Percentiles rank a stretch among this genome's conserved stretches.
Evolutionary conservation across 306 rosid genomes (phyloP).

Genomic region (Castanopsis chinensis): DNA sequence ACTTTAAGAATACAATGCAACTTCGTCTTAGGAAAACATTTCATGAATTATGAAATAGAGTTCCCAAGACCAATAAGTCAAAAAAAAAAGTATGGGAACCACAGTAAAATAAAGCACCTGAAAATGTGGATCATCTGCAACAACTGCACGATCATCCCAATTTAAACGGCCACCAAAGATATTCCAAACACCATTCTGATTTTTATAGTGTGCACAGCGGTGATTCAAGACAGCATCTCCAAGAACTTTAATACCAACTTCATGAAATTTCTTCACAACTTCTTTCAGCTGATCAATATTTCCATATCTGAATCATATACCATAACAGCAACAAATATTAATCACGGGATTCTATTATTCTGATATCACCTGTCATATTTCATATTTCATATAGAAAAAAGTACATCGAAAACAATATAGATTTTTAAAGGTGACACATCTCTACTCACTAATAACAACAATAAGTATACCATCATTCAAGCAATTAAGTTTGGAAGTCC

Average conservation of each 20-base stretch:
- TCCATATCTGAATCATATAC: conserved; percentile 65
- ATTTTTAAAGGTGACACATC: neutral
- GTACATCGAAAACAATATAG: neutral
- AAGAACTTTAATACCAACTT: conserved; percentile 65
- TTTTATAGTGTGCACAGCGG: conserved; percentile 82
- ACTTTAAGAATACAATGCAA: neutral
- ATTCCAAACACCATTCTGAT: conserved; percentile 96
- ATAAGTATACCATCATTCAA: neutral
- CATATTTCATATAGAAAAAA: neutral
- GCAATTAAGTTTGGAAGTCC: conserved; percentile 12
- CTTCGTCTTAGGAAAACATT: neutral
- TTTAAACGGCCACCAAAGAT: conserved; percentile 86
- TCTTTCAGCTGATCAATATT: conserved; percentile 80
- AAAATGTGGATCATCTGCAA: conserved; percentile 97
- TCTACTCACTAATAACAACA: conserved; percentile 9
- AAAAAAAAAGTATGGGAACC: neutral
- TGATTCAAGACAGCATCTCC: conserved; percentile 99
- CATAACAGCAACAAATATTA: conserved; percentile 12
- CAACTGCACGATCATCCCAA: conserved; percentile 98
- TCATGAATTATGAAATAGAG: neutral
- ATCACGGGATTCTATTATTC: conserved; percentile 6
- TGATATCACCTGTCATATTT: neutral
- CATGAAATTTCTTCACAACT: conserved; percentile 61
- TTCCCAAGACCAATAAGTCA: neutral
- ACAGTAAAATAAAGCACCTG: conserved; percentile 45